Conservation (phyloP, 2,329 filamentous ascomycete species). For the Metarhizium anisopliae region DNA sequence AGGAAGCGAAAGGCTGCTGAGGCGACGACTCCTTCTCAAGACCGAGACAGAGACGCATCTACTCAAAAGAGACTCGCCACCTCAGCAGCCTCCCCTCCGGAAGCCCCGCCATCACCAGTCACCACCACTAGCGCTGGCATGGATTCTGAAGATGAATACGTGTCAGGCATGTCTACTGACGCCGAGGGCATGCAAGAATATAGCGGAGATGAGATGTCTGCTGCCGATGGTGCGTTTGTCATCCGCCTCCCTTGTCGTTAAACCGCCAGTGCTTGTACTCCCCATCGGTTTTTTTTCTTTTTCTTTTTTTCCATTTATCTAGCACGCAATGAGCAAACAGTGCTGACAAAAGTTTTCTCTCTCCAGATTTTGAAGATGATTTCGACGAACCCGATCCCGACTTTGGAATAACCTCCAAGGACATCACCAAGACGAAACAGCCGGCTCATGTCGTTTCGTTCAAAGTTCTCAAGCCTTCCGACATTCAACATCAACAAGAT, state of each 20-base stretch:
- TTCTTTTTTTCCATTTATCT: neutral
- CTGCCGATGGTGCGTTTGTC: constrained; percentile 35
- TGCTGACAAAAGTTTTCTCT: neutral
- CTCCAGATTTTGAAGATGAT: constrained; percentile 46
- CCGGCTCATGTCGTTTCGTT: constrained; percentile 77
- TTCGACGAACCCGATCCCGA: constrained; percentile 49
- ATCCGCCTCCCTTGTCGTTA: constrained; percentile 2
- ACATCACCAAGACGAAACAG: constrained; percentile 61
- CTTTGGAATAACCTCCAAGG: constrained; percentile 42
- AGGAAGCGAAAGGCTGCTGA: constrained; percentile 58
- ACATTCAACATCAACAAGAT: constrained; percentile 80
- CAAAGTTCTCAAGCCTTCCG: constrained; percentile 68
- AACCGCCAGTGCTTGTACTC: no score
- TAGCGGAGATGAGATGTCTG: constrained; percentile 62
- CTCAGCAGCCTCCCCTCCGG: constrained; percentile 32
- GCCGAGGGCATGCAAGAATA: constrained; percentile 67
- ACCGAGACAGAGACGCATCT: constrained; percentile 30
- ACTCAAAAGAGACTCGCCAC: constrained; percentile 48
- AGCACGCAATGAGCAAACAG: neutral
- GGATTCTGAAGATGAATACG: constrained; percentile 94
- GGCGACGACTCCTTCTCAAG: constrained; percentile 46
- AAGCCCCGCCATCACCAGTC: constrained; percentile 49
- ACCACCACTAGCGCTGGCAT: constrained; percentile 54
- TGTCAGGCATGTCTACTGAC: constrained; percentile 70
- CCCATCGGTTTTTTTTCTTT: no score